Evolutionary conservation across 371 early-diverging fungal genomes (phyloP), one percentile per base, ranked within the genome.

Genomic region (Mortierella sp.): DNA sequence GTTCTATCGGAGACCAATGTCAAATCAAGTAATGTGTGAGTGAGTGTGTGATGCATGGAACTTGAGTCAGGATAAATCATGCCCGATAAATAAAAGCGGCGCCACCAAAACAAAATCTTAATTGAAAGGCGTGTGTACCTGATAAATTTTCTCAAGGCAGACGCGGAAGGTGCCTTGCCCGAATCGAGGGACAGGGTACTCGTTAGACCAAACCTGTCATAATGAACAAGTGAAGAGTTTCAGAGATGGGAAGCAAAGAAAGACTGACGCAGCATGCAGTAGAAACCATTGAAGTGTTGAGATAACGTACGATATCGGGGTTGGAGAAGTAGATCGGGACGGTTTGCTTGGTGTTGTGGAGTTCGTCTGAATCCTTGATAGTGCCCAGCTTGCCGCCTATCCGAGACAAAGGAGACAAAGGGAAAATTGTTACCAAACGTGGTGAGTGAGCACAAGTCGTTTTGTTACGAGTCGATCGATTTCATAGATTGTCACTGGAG

Each of bases 301-400:
- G n/a, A 37, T 24, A 13, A 73, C 79, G 66, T 85, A 89, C 85
- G 41, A 95, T 86, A 73, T 95, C 95, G 0, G 92, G 88, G 77
- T 96, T 96, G 47, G 96, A 95, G 82, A 94, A 93, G 83, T 93
- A 97, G 31, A 97, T 71, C 1, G 97, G 97, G 2, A 93, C 87
- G 41, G 67, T 73, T n/a, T 80, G 80, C 55, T 76, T 80, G 0
- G 80, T 73, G 7, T 70, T 44, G 24, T 87, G 86, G 74, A 93
- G 91, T 4, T 80, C 66, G 9, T 61, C 34, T 26, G 86, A 77
- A 47, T 87, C 85, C 29, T 77, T 68, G 37, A 72, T 68, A 3
- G 74, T 76, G 43, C 88, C 88, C 70, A 86, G 79, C 19, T 89
- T 91, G 19, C 94, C 95, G 9, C 92, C 71, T 34, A 88, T 41